Conservation (phyloP, 345 rosid species). For the Mercurialis annua region DNA sequence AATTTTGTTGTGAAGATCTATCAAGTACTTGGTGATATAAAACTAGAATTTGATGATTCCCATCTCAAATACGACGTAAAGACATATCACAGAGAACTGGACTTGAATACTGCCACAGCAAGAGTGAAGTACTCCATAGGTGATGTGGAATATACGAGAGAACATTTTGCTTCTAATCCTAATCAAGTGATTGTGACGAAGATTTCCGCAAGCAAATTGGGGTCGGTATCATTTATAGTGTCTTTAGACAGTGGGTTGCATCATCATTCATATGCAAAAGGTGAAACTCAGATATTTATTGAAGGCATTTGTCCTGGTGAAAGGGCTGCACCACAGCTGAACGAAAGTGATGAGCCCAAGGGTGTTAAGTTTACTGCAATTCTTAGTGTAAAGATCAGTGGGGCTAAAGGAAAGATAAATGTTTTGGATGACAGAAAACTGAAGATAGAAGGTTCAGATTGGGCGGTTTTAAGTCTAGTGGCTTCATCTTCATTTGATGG, state of each 20-base stretch:
- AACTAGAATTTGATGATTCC: constrained; percentile 65
- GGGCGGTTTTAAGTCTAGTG: constrained; percentile 59
- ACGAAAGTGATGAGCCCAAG: constrained; percentile 40
- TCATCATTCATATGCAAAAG: constrained; percentile 47
- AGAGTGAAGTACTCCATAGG: constrained; percentile 63
- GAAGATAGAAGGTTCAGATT: constrained; percentile 69
- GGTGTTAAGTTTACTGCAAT: constrained; percentile 68
- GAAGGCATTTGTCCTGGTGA: constrained; percentile 67
- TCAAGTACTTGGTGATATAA: constrained; percentile 81
- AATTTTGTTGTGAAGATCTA: constrained; percentile 50
- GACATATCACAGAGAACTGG: constrained; percentile 81
- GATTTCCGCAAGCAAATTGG: constrained; percentile 58
- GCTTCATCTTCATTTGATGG: constrained; percentile 85
- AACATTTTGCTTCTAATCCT: constrained; percentile 69
- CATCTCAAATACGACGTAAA: constrained; percentile 58
- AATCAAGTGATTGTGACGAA: constrained; percentile 66
- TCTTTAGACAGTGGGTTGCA: constrained; percentile 59
- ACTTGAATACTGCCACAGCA: constrained; percentile 77
- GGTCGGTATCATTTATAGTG: constrained; percentile 60
- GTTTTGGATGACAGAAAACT: constrained; percentile 55
- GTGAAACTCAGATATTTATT: constrained; percentile 54
- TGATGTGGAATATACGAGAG: constrained; percentile 55
- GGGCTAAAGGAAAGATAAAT: constrained; percentile 41
- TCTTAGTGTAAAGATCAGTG: constrained; percentile 64
- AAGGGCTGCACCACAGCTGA: constrained; percentile 49